Conservation (phyloP, 495 filamentous ascomycete genomes). For the Cercophora sp. region DNA sequence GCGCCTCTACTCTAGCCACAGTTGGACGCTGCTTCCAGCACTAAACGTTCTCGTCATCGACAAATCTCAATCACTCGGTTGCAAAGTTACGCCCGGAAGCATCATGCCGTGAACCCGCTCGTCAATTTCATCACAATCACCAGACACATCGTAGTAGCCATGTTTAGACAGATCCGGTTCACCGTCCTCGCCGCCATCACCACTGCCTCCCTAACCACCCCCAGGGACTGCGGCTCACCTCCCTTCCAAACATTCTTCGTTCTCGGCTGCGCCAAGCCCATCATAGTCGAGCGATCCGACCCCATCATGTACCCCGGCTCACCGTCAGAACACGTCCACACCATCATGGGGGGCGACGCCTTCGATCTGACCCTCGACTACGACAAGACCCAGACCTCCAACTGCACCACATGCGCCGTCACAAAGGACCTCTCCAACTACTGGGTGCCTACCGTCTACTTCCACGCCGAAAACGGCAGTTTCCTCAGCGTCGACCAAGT, state of each 20-base stretch:
- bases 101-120: too few relatives aligned
- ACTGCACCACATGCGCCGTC: slow-evolving; percentile 59
- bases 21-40: too few relatives aligned
- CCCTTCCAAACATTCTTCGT: slow-evolving; percentile 18
- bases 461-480: slow-evolving; percentile 57
- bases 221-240: slow-evolving; percentile 1
- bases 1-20: slow-evolving; percentile 47
- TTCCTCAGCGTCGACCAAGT: slow-evolving; percentile 56
- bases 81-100: too few relatives aligned
- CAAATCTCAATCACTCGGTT: too few relatives aligned
- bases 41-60: too few relatives aligned
- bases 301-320: slow-evolving; percentile 59
- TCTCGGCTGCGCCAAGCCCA: slow-evolving; percentile 25
- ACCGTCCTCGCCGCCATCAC: too few relatives aligned
- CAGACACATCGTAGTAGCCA: too few relatives aligned
- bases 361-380: slow-evolving; percentile 29
- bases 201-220: too few relatives aligned
- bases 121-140: too few relatives aligned
- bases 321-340: slow-evolving; percentile 59
- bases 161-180: too few relatives aligned
- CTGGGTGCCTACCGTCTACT: slow-evolving; percentile 68
- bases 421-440: slow-evolving; percentile 67
- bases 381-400: slow-evolving; percentile 18
- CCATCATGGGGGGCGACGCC: slow-evolving; percentile 60
- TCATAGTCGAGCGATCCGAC: slow-evolving; percentile 53